Percentiles rank a stretch among this genome's conserved stretches.
These are phyloP conservation scores for Cladosporium cucumerinum DNA, from an alignment of 2,329 filamentous ascomycete species.

Conservation along the genomic window DNA sequence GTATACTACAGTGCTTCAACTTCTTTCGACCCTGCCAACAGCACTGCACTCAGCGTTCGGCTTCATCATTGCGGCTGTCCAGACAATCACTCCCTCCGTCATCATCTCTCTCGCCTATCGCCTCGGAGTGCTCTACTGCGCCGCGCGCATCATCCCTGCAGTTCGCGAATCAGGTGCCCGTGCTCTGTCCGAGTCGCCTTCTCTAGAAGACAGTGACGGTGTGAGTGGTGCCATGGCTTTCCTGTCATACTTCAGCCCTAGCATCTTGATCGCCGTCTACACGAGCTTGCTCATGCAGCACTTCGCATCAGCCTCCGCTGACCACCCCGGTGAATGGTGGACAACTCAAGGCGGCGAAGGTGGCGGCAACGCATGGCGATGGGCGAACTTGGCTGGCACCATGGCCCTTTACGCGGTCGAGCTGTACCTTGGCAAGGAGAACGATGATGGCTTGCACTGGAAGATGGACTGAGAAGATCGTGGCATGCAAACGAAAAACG, in stretches of 20 bases:
- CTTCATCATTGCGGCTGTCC: constrained; percentile 85
- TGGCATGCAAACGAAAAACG: not conserved
- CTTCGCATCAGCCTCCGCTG: constrained; percentile 70
- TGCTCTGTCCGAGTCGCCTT: constrained; percentile 78
- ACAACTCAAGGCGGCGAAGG: constrained; percentile 76
- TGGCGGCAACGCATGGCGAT: constrained; percentile 85
- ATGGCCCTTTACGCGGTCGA: constrained; percentile 90
- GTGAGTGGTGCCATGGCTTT: constrained; percentile 77
- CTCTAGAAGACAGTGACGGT: constrained; percentile 78
- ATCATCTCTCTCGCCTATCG: constrained; percentile 93
- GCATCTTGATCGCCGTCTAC: constrained; percentile 92
- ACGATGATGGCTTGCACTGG: constrained; percentile 82
- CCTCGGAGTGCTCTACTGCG: constrained; percentile 91
- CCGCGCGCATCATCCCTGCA: constrained; percentile 91
- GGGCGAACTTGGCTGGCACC: constrained; percentile 86
- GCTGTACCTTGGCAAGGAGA: constrained; percentile 78
- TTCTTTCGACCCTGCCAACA: constrained; percentile 76
- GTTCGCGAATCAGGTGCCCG: constrained; percentile 81
- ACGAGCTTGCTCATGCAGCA: constrained; percentile 94
- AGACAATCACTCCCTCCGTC: constrained; percentile 92
- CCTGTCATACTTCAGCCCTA: constrained; percentile 90
- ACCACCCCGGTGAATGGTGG: constrained; percentile 67
- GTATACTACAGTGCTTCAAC: constrained; percentile 84
- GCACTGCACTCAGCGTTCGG: constrained; percentile 80
- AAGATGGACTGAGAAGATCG: constrained; percentile 72